phyloP scores from a whole-genome alignment of 352 stramenopile species.

The Elongisporangium senticosum region DNA sequence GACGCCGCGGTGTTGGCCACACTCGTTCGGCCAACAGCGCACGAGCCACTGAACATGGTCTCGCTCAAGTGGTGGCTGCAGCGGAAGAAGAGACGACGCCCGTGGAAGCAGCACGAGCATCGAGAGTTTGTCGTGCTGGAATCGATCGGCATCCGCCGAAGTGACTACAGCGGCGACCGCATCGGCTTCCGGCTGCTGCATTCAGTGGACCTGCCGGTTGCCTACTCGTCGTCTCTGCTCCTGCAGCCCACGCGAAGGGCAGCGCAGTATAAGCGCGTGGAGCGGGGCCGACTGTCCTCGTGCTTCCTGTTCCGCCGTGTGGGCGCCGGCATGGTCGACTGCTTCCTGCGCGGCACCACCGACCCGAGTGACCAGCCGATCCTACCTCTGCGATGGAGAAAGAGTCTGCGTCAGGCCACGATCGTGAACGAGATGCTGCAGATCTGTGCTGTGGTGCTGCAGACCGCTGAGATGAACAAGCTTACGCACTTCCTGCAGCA shows the following conservation, averaged over 20 bases:
- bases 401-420: neutral
- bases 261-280: conserved; percentile 9
- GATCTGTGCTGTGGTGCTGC: conserved; percentile 14
- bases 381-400: conserved; percentile 1
- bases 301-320: conserved; percentile 15
- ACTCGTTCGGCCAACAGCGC: conserved; percentile 6
- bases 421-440: conserved; percentile 10
- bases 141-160: conserved; percentile 15
- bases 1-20: conserved; percentile 13
- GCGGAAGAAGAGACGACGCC: neutral
- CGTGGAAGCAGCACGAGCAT: neutral
- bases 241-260: conserved; percentile 6
- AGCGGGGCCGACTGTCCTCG: conserved; percentile 7
- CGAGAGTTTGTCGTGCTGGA: conserved; percentile 19
- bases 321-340: conserved; percentile 15
- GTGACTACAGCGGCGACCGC: conserved; percentile 9
- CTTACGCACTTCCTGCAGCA: conserved; percentile 15
- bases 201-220: conserved; percentile 19
- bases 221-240: neutral
- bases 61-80: conserved; percentile 13
- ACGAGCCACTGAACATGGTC: conserved; percentile 14
- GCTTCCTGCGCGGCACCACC: conserved; percentile 9
- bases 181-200: conserved; percentile 30
- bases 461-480: conserved; percentile 16
- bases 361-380: neutral